Base-by-base conservation (phyloP, 371 early-diverging fungal genomes). In the Rhizomucor miehei region DNA sequence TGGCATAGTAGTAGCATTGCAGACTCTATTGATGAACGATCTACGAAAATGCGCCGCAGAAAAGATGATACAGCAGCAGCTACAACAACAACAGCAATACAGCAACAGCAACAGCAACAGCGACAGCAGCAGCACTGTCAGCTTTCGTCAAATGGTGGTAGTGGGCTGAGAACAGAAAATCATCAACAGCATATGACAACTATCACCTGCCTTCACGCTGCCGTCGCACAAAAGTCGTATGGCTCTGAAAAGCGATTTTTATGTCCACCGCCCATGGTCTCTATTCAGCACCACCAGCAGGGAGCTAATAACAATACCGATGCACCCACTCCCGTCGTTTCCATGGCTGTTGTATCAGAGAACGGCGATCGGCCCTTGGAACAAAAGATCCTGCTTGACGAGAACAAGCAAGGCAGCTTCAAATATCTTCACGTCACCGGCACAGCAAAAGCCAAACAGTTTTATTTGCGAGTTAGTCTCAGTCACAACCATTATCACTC, bases 141-240 rank as follows among this genome's bases (percentile, higher is more conserved):
- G n/a, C n/a, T n/a, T n/a, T n/a, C n/a, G n/a, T n/a, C n/a, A n/a
- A n/a, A n/a, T n/a, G n/a, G n/a, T n/a, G n/a, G n/a, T n/a, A n/a
- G n/a, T n/a, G n/a, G n/a, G n/a, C n/a, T n/a, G n/a, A n/a, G n/a
- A n/a, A n/a, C n/a, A n/a, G n/a, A n/a, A n/a, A n/a, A n/a, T n/a
- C n/a, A n/a, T n/a, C n/a, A 29, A 38, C 47, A 56, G 12, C 60
- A 52, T 9, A 60, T 59, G 57, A 60, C 60, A 2, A 82, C 80
- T 23, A 73, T 88, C 25, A 80, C 81, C 21, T 86, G 86, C 49
- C 71, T 79, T 25, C 85, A 88, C 63, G 85, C 86, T 11, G 68
- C 82, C 2, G 88, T 88, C 12, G 93, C 91, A 9, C 93, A 93
- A 67, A 93, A 93, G 69, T 91, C 92, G 10, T 93, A 93, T 66